Conservation (phyloP, 352 stramenopile genomes). For the Phytophthora cryptogea region DNA sequence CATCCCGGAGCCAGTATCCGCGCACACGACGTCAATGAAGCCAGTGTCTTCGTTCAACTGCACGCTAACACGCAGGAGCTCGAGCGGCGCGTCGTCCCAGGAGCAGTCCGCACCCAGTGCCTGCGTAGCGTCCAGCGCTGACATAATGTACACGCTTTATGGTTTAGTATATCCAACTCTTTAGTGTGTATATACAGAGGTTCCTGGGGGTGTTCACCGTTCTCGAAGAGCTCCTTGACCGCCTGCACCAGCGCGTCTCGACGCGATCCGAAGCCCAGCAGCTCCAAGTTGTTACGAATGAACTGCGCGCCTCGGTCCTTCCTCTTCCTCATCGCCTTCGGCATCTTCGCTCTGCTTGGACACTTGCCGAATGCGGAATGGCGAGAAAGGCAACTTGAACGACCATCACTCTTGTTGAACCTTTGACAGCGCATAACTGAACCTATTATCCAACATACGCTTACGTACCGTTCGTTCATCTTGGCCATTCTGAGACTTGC, state of each 20-base stretch:
- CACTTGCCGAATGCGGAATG: conserved; percentile 4
- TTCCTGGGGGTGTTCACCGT: conserved; percentile 40
- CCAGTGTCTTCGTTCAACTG: conserved; percentile 28
- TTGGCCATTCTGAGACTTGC: conserved; percentile 12
- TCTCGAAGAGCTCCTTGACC: conserved; percentile 86
- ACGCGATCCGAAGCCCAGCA: conserved; percentile 71
- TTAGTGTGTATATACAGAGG: not conserved
- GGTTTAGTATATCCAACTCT: not conserved
- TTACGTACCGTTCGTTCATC: conserved; percentile 10
- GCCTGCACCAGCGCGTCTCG: conserved; percentile 71
- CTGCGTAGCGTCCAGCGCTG: conserved; percentile 69
- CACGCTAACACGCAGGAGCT: conserved; percentile 58
- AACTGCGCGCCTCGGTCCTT: conserved; percentile 54
- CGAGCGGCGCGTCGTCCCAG: conserved; percentile 30
- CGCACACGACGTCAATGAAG: conserved; percentile 70
- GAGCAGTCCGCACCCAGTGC: conserved; percentile 22
- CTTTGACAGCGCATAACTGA: conserved; percentile 20
- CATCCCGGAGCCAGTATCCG: conserved; percentile 76
- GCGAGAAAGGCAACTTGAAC: conserved; percentile 5
- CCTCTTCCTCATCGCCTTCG: conserved; percentile 20
- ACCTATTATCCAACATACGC: conserved; percentile 11
- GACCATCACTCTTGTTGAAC: conserved; percentile 40
- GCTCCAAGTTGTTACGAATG: conserved; percentile 65
- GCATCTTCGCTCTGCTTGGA: conserved; percentile 3
- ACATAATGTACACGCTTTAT: not conserved